These are phyloP conservation scores for Podila clonocystis DNA, from an alignment of 192 early-diverging fungal species.

Conservation along the genomic window DNA sequence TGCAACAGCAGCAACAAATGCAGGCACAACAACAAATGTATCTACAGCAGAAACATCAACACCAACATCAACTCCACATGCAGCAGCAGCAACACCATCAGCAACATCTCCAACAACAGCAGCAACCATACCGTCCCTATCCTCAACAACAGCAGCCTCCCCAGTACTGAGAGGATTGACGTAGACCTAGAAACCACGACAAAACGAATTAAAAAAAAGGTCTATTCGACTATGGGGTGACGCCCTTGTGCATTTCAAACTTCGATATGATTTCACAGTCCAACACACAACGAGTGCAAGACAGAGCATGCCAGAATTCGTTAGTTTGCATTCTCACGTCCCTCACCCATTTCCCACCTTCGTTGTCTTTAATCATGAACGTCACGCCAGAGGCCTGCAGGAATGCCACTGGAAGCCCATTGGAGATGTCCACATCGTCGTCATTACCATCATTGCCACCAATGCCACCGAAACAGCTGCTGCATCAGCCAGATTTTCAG, in stretches of 20 bases:
- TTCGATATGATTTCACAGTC: no score
- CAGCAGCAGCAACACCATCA: constrained; percentile 15
- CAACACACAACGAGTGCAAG: no score
- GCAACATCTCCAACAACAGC: constrained; percentile 17
- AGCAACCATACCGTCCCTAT: constrained; percentile 6
- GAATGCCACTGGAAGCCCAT: no score
- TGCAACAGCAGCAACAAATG: constrained; percentile 13
- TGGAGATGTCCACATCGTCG: no score
- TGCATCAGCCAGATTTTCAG: no score
- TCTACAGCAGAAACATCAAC: constrained; percentile 2
- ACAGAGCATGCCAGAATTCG: no score
- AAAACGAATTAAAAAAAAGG: neutral
- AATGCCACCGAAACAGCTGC: no score
- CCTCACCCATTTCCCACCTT: no score
- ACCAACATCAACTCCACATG: constrained; percentile 8
- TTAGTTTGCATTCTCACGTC: no score
- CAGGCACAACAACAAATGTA: constrained; percentile 23
- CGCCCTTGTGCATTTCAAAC: neutral
- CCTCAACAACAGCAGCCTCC: neutral
- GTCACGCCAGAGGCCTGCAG: no score
- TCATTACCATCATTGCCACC: no score
- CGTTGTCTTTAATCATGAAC: no score
- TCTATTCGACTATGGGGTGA: neutral
- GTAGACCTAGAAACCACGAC: neutral
- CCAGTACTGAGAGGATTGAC: neutral